Evolutionary conservation across 208 protist species (phyloP), one percentile per base, ranked within the genome.

Genomic region (Trypanosoma caninum): DNA sequence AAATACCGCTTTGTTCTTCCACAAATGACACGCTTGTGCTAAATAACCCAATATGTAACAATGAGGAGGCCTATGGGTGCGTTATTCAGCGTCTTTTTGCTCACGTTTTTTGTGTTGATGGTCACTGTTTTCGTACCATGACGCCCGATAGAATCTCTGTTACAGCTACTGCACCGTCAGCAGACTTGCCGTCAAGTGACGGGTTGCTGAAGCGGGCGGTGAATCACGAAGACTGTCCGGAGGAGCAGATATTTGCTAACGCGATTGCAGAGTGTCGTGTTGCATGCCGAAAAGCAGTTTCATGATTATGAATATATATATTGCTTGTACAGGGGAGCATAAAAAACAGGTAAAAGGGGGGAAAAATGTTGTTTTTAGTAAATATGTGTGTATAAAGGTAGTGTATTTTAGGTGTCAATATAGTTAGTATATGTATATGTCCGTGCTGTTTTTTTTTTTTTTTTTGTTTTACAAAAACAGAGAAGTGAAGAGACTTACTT

Each of bases 31-130:
- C 58, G 0, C 58, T 93, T 4, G 28, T 85, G 7, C 58, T 92
- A 2, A 83, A 95, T 64, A 95, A 95, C 30, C 89, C 89, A 9
- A 48, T 95, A 16, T 88, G 84, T 51, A 31, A 18, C 0, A 69
- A 83, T 42, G 45, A 20, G 13, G 65, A 54, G n/a, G 53, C 28
- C 8, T 89, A 89, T 64, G 38, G 44, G 3, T 8, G 42, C 11
- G 57, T 66, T 3, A 65, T 79, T 22, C 20, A 45, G 3, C 65
- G 59, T 10, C 48, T 68, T 18, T 66, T 91, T 58, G 13, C 34
- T 0, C 28, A 71, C 13, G 75, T 91, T 3, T 56, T 75, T 5
- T 89, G 72, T 70, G 75, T 95, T 16, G 89, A 95, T 44, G 83
- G 75, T 3, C 34, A 38, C 8, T 70, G 37, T 50, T 54, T 69